These are phyloP conservation scores for Zoysia japonica DNA, from an alignment of 176 grass and related monocot species.

Conservation along the genomic window DNA sequence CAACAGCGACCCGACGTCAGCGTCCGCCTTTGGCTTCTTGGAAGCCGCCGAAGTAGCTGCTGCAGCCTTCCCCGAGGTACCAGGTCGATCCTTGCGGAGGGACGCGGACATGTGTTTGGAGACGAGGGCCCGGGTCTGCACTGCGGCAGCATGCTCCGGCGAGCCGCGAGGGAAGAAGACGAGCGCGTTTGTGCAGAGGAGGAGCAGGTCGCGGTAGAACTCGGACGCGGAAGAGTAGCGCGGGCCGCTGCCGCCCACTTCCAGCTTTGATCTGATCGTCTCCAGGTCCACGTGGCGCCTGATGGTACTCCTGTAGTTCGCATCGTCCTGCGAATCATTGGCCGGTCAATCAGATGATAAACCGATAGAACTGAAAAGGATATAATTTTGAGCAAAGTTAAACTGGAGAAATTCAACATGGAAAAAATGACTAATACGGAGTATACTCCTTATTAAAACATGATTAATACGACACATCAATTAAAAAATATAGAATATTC, in stretches of 20 bases:
- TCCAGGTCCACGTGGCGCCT: conserved; percentile 79
- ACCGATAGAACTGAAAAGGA: neutral
- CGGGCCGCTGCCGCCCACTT: neutral
- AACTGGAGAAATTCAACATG: neutral
- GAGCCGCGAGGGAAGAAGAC: conserved; percentile 74
- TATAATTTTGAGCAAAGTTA: neutral
- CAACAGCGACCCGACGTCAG: conserved; percentile 53
- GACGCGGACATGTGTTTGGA: conserved; percentile 39
- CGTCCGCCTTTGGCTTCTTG: conserved; percentile 55
- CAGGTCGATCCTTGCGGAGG: conserved; percentile 17
- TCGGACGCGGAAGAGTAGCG: conserved; percentile 49
- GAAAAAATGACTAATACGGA: too few relatives aligned
- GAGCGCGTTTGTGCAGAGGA: conserved; percentile 69
- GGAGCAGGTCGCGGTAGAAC: conserved; percentile 82
- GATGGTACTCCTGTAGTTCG: conserved; percentile 54
- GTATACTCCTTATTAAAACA: too few relatives aligned
- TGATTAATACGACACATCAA: too few relatives aligned
- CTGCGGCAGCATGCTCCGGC: conserved; percentile 57
- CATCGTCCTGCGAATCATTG: conserved; percentile 38
- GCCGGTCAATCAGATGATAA: neutral
- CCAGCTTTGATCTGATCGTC: conserved; percentile 59
- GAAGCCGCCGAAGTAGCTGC: neutral
- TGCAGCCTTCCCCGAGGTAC: neutral
- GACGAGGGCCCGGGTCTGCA: conserved; percentile 49
- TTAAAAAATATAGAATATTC: neutral